A percentile compares a stretch with the other conserved stretches of the same genome.
These are phyloP conservation scores for Colletotrichum sp. DNA, from an alignment of 2,329 filamentous ascomycete species.

Conservation along the genomic window DNA sequence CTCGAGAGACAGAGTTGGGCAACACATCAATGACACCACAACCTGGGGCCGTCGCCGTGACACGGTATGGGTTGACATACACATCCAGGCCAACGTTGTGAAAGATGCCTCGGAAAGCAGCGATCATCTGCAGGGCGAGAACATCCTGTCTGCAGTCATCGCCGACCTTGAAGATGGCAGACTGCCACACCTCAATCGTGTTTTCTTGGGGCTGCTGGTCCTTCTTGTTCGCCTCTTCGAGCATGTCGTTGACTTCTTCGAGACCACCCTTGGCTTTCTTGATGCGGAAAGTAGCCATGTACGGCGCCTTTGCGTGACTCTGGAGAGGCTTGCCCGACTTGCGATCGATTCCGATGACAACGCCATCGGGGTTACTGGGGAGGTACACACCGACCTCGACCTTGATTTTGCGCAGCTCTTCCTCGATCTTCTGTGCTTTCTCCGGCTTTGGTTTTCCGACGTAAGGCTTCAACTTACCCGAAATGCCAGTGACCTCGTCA, in stretches of 20 bases:
- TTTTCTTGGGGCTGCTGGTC: conserved; percentile 42
- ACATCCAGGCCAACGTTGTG: conserved; percentile 93
- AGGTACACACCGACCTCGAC: conserved; percentile 97
- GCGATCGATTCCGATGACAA: conserved; percentile 96
- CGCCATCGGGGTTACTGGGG: conserved; percentile 94
- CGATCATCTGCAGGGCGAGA: conserved; percentile 95
- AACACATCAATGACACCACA: conserved; percentile 98
- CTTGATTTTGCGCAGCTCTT: conserved; percentile 96
- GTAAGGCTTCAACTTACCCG: conserved; percentile 91
- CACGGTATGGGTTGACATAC: conserved; percentile 95
- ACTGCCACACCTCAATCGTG: conserved; percentile 96
- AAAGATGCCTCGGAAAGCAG: conserved; percentile 97
- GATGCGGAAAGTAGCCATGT: conserved; percentile 98
- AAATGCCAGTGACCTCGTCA: conserved; percentile 93
- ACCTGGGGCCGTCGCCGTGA: conserved; percentile 94
- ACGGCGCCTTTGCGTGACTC: conserved; percentile 97
- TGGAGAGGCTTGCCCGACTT: conserved; percentile 98
- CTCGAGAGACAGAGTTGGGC: conserved; percentile 95
- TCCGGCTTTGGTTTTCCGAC: conserved; percentile 93
- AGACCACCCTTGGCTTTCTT: conserved; percentile 72
- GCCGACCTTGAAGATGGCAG: conserved; percentile 99
- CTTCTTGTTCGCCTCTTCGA: conserved; percentile 51
- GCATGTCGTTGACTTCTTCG: conserved; percentile 57
- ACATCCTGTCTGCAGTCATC: conserved; percentile 98
- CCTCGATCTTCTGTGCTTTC: conserved; percentile 99